Conservation (phyloP, 176 grass and related monocot species). For the Urochloa ruziziensis region DNA sequence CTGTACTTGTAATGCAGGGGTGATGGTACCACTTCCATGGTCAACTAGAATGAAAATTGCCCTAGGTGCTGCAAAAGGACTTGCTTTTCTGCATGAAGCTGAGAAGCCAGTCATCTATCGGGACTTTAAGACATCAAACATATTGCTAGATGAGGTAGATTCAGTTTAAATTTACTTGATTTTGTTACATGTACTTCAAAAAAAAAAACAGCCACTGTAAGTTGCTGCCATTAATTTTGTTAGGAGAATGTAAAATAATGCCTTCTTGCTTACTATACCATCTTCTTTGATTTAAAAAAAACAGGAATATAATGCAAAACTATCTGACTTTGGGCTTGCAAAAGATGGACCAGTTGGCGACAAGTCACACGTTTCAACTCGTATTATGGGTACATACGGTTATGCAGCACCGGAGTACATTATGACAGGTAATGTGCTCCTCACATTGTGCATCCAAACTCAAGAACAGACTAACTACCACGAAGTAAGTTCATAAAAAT, state of each 20-base stretch:
- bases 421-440: slow-evolving; percentile 51
- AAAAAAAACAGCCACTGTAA: not conserved
- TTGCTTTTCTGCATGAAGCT: slow-evolving; percentile 70
- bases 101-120: slow-evolving; percentile 86
- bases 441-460: not conserved
- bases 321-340: slow-evolving; percentile 91
- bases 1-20: slow-evolving; percentile 34
- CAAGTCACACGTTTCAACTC: slow-evolving; percentile 81
- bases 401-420: slow-evolving; percentile 96
- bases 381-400: slow-evolving; percentile 86
- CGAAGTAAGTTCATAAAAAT: not conserved
- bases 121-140: slow-evolving; percentile 84
- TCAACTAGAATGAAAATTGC: slow-evolving; percentile 71
- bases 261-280: not conserved
- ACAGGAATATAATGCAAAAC: slow-evolving; percentile 77
- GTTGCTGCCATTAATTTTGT: not conserved
- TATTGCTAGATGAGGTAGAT: slow-evolving; percentile 67
- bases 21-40: slow-evolving; percentile 63
- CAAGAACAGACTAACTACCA: not conserved
- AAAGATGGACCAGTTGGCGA: slow-evolving; percentile 85
- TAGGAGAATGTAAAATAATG: not conserved
- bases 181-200: not conserved
- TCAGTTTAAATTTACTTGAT: not conserved
- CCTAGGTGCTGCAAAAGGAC: slow-evolving; percentile 67
- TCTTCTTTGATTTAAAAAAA: not conserved